Base-by-base conservation (phyloP, 2,329 filamentous ascomycete species). In the Dothistroma septosporum region DNA sequence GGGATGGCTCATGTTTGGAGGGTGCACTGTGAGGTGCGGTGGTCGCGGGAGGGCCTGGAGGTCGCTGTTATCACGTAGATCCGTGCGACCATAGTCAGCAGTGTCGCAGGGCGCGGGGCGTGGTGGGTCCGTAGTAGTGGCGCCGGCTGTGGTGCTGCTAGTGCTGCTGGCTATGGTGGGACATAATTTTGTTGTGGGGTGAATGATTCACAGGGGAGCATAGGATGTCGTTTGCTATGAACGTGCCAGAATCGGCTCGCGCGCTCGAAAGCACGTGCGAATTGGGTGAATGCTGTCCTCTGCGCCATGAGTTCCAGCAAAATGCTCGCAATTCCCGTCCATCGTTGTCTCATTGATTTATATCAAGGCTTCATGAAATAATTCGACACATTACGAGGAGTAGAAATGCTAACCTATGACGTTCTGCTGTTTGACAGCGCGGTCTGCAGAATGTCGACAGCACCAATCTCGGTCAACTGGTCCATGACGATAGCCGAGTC, bases 401-500 rank as follows among this genome's bases (percentile, higher is more conserved):
- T 6, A 28, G 24, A 28, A 28, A 16, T 44, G 16, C 9, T 19
- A n/a, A 9, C 21, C 48, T 61, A 73, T 21, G 61, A 68, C 47
- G 81, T 82, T 69, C 87, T 80, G 58, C 88, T 87, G 77, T 97
- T 97, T 74, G 90, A 88, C 71, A 97, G 91, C 73, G 90, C 87
- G 57, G 92, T 81, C 22, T 96, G 90, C 69, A 97, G 76, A 64
- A 97, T 92, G 75, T 97, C 92, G 57, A 86, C 85, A 1, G 92
- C 92, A 2, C 92, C 92, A 31, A 89, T 83, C 70, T 83, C 85
- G 33, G 83, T 86, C 72, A 96, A 75, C 68, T 90, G 83, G 75
- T 97, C 92, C 92, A 97, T 97, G 41, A 89, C 90, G 7, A 85
- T 80, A 1, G 92, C 92, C 71, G 96, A 88, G 70, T 84, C 84